Percentiles rank a stretch among this genome's conserved stretches.
Conservation (phyloP, 2,329 filamentous ascomycete species). For the Helotiales sp. region DNA sequence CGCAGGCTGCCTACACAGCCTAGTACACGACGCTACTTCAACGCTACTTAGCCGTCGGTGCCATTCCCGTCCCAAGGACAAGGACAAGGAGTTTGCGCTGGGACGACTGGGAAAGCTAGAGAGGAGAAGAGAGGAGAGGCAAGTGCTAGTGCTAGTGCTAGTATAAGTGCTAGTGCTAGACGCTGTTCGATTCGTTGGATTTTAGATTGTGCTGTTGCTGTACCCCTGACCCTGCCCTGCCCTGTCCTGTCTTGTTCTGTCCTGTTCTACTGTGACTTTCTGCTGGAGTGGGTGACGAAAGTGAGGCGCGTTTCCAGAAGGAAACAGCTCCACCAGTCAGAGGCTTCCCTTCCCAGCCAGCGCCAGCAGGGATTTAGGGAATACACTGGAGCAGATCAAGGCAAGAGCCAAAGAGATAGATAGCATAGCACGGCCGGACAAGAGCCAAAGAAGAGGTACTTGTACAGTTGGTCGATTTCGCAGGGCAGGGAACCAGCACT, state of each 20-base stretch:
- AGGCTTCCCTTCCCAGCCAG: too few relatives aligned
- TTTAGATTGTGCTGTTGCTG: background rate
- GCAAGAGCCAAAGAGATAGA: too few relatives aligned
- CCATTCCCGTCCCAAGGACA: slow-evolving; percentile 17
- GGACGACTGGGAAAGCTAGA: background rate
- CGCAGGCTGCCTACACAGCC: too few relatives aligned
- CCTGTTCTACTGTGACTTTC: too few relatives aligned
- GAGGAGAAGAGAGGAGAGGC: background rate
- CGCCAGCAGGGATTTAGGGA: too few relatives aligned
- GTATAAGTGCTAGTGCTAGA: background rate
- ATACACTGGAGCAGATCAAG: too few relatives aligned
- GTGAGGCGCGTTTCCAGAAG: slow-evolving; percentile 4
- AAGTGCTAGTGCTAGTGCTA: background rate
- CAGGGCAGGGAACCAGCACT: background rate
- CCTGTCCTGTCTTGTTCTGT: background rate
- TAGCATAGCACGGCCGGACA: too few relatives aligned
- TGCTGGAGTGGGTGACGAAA: background rate
- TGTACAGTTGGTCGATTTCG: too few relatives aligned
- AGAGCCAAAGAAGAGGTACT: too few relatives aligned
- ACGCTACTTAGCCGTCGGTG: slow-evolving; percentile 14
- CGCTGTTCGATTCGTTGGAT: background rate
- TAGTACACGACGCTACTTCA: background rate
- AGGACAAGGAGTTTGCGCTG: background rate
- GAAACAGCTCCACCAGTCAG: background rate
- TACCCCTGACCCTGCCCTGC: background rate